Percentiles rank a stretch among this genome's conserved stretches.
Evolutionary conservation across 1,284 basidiomycete genomes (phyloP).

Genomic region (Heterobasidion parviporum): DNA sequence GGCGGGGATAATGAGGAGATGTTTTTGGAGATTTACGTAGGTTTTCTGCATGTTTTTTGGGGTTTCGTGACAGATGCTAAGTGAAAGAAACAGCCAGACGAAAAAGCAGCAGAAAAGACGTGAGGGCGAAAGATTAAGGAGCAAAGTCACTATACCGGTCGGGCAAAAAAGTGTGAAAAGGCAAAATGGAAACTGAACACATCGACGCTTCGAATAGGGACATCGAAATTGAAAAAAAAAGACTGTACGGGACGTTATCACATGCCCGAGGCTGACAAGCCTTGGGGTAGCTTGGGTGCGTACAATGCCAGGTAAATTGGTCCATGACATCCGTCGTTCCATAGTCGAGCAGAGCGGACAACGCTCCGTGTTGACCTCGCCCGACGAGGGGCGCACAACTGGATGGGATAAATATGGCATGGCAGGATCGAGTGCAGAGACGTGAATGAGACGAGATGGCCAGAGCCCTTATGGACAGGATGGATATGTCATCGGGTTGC

Average conservation of each 20-base stretch:
- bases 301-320: neutral
- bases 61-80: slow-evolving; percentile 13
- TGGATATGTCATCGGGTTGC: slow-evolving; percentile 52
- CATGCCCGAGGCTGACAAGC: neutral
- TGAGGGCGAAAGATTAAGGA: slow-evolving; percentile 5
- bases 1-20: slow-evolving; percentile 17
- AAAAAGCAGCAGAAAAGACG: slow-evolving; percentile 6
- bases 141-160: slow-evolving; percentile 5
- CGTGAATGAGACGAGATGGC: slow-evolving; percentile 7
- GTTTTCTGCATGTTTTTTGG: slow-evolving; percentile 43
- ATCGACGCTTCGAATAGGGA: neutral
- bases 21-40: slow-evolving; percentile 32
- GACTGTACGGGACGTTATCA: neutral
- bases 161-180: slow-evolving; percentile 1
- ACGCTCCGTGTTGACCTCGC: neutral
- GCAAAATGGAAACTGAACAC: slow-evolving; percentile 2
- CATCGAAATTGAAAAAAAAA: neutral
- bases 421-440: slow-evolving; percentile 3
- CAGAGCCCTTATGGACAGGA: slow-evolving; percentile 40
- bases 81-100: slow-evolving; percentile 8
- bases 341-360: neutral
- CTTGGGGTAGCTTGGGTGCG: neutral
- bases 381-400: neutral
- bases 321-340: neutral
- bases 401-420: slow-evolving; percentile 12